A percentile compares a stretch with the other conserved stretches of the same genome.
phyloP scores from a whole-genome alignment of 345 rosid genomes.

The Melastoma malabathricum region DNA sequence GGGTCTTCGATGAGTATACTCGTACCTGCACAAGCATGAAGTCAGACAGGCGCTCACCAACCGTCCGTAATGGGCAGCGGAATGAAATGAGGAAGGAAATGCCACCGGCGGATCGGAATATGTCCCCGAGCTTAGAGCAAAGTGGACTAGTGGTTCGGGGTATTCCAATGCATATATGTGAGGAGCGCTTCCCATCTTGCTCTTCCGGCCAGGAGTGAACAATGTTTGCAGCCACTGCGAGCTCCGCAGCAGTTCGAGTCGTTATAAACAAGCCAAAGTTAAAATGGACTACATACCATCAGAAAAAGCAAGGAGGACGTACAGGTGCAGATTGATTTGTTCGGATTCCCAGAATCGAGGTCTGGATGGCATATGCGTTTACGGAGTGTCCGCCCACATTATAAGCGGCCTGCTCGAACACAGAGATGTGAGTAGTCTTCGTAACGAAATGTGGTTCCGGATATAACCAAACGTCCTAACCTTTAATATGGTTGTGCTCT shows the following conservation, averaged over 20 bases:
- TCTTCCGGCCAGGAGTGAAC: conserved; percentile 68
- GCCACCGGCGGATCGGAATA: conserved; percentile 62
- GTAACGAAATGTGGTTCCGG: background rate
- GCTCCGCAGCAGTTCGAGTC: conserved; percentile 5
- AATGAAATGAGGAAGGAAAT: background rate
- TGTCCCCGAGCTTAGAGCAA: conserved; percentile 65
- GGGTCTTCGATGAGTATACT: conserved; percentile 42
- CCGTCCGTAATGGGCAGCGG: no score
- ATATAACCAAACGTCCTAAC: conserved; percentile 11
- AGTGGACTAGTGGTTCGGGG: conserved; percentile 75
- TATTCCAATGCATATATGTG: conserved; percentile 69
- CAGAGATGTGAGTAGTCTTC: background rate
- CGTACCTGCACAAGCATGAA: conserved; percentile 33
- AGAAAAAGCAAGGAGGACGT: conserved; percentile 10
- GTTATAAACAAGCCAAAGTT: background rate
- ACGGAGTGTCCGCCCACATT: conserved; percentile 59
- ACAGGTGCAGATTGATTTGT: conserved; percentile 57
- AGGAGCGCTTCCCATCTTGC: conserved; percentile 25
- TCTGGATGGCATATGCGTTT: conserved; percentile 50
- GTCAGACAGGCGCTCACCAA: background rate
- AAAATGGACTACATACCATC: background rate
- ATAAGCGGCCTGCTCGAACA: conserved; percentile 52
- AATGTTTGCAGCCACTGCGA: conserved; percentile 61
- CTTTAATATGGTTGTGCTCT: conserved; percentile 44
- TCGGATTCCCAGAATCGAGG: conserved; percentile 57